Evolutionary conservation across 495 filamentous ascomycete species (phyloP).

Genomic region (Cercophora sp.): DNA sequence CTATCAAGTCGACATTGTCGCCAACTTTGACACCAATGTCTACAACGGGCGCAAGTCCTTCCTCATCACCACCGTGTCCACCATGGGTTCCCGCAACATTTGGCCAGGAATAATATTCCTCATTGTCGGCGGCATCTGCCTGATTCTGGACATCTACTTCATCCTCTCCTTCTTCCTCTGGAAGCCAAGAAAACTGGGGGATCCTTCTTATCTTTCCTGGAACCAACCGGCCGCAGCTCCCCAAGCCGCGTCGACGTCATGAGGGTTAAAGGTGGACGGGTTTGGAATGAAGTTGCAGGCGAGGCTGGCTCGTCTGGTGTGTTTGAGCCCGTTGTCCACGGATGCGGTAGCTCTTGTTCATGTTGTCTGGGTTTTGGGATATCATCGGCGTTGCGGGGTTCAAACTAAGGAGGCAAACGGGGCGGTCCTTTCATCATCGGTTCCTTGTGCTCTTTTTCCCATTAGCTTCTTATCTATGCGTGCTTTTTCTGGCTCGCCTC

Average conservation of each 20-base stretch:
- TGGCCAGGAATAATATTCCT: conserved; percentile 96
- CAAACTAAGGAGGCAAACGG: too few relatives aligned
- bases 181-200: conserved; percentile 93
- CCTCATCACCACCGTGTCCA: conserved; percentile 85
- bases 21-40: conserved; percentile 73
- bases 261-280: background rate
- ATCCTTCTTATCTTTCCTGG: conserved; percentile 97
- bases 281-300: too few relatives aligned
- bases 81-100: conserved; percentile 92
- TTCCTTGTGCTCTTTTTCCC: background rate
- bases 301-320: too few relatives aligned
- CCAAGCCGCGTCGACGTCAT: conserved; percentile 17
- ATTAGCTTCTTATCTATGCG: background rate
- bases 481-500: background rate
- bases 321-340: too few relatives aligned
- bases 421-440: background rate
- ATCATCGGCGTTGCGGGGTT: conserved; percentile 3
- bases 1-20: conserved; percentile 52
- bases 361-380: conserved; percentile 8
- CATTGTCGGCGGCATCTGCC: conserved; percentile 88
- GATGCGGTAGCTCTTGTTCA: background rate
- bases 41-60: conserved; percentile 95
- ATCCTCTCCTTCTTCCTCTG: conserved; percentile 78
- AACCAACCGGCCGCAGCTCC: conserved; percentile 71
- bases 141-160: conserved; percentile 82